phyloP scores from a whole-genome alignment of 2,329 filamentous ascomycete genomes.

The Juglanconis sp. region DNA sequence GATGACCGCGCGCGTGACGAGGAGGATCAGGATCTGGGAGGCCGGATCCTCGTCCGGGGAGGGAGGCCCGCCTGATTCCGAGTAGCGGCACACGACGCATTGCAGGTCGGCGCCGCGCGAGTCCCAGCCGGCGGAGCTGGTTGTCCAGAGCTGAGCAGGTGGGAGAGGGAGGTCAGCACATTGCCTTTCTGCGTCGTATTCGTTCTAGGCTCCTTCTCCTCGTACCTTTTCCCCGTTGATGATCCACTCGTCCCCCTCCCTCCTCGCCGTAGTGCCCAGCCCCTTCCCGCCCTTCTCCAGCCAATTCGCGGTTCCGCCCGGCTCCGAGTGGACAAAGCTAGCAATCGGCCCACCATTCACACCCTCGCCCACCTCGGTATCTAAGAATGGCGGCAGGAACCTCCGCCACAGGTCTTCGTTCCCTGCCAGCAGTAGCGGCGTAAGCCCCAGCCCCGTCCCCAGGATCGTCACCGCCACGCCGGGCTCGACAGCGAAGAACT shows the following conservation, averaged over 20 bases:
- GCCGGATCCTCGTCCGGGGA: neutral
- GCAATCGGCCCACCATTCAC: neutral
- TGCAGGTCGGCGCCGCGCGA: conserved; percentile 10
- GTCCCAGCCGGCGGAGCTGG: conserved; percentile 14
- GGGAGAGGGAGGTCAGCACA: neutral
- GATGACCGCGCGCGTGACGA: conserved; percentile 47
- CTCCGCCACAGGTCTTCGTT: neutral
- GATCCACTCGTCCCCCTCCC: conserved; percentile 5
- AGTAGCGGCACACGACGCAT: conserved; percentile 14
- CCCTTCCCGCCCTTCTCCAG: conserved; percentile 15
- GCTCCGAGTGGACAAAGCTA: conserved; percentile 14
- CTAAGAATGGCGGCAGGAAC: conserved; percentile 1
- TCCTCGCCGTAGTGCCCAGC: conserved; percentile 10
- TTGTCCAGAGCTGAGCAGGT: conserved; percentile 13
- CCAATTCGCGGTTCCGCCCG: conserved; percentile 15
- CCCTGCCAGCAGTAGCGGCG: conserved; percentile 6
- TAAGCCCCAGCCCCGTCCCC: conserved; percentile 10
- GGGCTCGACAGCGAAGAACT: conserved; percentile 14
- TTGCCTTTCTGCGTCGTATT: neutral
- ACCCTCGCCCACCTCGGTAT: neutral
- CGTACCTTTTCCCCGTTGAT: conserved; percentile 16
- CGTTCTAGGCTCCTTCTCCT: no score
- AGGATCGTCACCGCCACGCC: conserved; percentile 12
- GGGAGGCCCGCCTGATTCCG: neutral
- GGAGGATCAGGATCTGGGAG: conserved; percentile 41